These are phyloP conservation scores for Calonectria naviculata DNA, from an alignment of 2,329 filamentous ascomycete species.

Conservation along the genomic window DNA sequence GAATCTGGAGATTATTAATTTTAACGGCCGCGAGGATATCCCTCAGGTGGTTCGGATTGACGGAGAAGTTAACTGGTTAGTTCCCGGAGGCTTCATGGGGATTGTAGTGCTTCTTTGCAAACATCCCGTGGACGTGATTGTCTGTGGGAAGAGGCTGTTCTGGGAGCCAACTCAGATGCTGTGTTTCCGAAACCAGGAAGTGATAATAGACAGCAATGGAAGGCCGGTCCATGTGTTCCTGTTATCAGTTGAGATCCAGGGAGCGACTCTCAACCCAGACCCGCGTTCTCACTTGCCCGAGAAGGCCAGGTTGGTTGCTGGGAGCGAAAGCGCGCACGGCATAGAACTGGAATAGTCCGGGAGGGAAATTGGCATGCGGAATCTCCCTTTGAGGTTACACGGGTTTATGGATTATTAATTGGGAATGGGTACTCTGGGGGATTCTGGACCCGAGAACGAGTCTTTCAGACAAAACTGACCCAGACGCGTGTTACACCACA, in stretches of 20 bases:
- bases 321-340: not conserved
- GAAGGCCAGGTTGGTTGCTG: not conserved
- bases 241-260: not conserved
- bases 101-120: not conserved
- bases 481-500: not conserved
- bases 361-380: too few species aligned
- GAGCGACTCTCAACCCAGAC: not conserved
- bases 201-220: not conserved
- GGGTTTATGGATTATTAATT: too few species aligned
- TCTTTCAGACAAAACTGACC: not conserved
- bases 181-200: not conserved
- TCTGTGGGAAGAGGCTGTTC: not conserved
- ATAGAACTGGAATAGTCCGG: too few species aligned
- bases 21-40: not conserved
- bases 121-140: not conserved
- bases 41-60: not conserved
- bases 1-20: not conserved
- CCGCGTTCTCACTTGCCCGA: not conserved
- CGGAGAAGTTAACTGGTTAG: not conserved
- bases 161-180: constrained; percentile 6
- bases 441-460: too few species aligned
- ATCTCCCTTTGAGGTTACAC: too few species aligned
- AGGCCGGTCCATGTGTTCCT: not conserved
- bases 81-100: not conserved
- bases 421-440: too few species aligned